Percentiles rank a stretch among this genome's conserved stretches.
phyloP scores from a whole-genome alignment of 371 early-diverging fungal species.

The Mycotypha africana region DNA sequence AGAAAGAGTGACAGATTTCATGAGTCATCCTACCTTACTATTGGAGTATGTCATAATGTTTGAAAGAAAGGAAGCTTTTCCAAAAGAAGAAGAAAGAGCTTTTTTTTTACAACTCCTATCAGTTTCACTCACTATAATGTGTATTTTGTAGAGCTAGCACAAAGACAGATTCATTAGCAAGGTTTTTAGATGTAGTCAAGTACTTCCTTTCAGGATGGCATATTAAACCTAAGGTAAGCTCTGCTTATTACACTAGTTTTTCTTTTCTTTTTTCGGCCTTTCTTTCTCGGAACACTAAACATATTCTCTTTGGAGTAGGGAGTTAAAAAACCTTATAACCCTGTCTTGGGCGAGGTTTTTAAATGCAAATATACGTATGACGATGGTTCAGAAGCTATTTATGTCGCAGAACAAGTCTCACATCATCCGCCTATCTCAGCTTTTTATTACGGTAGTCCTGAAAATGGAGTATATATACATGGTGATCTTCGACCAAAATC shows the following conservation, averaged over 20 bases:
- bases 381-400: constrained; percentile 70
- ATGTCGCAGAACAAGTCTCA: constrained; percentile 88
- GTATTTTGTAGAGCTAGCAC: constrained; percentile 44
- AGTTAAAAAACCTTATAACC: constrained; percentile 55
- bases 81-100: too few species aligned
- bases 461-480: constrained; percentile 67
- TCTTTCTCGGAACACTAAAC: too few species aligned
- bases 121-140: too few species aligned
- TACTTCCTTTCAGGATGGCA: constrained; percentile 95
- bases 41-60: constrained; percentile 53
- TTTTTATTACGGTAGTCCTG: constrained; percentile 80
- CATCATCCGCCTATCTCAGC: constrained; percentile 95
- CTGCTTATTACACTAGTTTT: too few species aligned
- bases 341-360: constrained; percentile 90
- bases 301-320: constrained; percentile 4
- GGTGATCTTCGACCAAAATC: constrained; percentile 87
- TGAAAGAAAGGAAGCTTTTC: too few species aligned
- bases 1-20: constrained; percentile 92
- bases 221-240: constrained; percentile 85
- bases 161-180: constrained; percentile 64
- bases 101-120: too few species aligned
- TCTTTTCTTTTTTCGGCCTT: too few species aligned
- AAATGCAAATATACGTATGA: constrained; percentile 68
- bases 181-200: constrained; percentile 79
- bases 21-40: constrained; percentile 86